These are phyloP conservation scores for Neopestalotiopsis sp. DNA, from an alignment of 2,329 filamentous ascomycete genomes.

Conservation along the genomic window DNA sequence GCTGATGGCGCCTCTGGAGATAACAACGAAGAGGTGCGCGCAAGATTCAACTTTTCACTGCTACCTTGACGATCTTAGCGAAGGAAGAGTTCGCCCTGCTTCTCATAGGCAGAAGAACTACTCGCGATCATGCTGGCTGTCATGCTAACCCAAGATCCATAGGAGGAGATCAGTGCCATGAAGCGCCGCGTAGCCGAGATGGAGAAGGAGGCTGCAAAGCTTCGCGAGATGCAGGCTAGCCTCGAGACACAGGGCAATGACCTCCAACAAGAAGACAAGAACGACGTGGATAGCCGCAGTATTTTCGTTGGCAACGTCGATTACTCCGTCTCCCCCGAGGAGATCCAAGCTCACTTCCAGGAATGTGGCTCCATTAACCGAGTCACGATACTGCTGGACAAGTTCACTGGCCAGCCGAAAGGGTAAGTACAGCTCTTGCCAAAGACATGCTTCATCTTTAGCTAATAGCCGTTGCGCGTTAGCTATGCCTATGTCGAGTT, in stretches of 20 bases:
- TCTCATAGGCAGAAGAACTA: constrained; percentile 19
- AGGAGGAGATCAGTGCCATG: constrained; percentile 87
- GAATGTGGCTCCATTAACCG: constrained; percentile 97
- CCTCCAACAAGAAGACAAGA: constrained; percentile 82
- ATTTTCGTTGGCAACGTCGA: constrained; percentile 99
- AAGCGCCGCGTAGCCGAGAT: constrained; percentile 86
- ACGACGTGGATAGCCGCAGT: constrained; percentile 92
- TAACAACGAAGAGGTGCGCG: constrained; percentile 52
- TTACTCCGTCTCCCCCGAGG: constrained; percentile 94
- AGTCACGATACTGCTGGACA: constrained; percentile 95
- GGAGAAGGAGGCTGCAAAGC: constrained; percentile 86
- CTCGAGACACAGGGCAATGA: constrained; percentile 86
- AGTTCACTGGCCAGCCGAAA: constrained; percentile 99
- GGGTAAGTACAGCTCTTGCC: constrained; percentile 67
- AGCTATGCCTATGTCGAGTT: constrained; percentile 99
- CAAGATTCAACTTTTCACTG: constrained; percentile 8
- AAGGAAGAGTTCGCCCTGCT: constrained; percentile 21
- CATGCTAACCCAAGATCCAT: constrained; percentile 21
- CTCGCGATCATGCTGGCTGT: constrained; percentile 28
- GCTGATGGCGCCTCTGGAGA: constrained; percentile 42
- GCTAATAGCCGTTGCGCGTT: constrained; percentile 22
- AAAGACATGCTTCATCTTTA: constrained; percentile 9
- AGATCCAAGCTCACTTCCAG: constrained; percentile 98
- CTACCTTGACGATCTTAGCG: constrained; percentile 22
- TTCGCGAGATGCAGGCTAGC: constrained; percentile 84